Evolutionary conservation across 2,329 filamentous ascomycete species (phyloP), one percentile per base, ranked within the genome.

Genomic region (Gnomoniopsis smithogilvyi): DNA sequence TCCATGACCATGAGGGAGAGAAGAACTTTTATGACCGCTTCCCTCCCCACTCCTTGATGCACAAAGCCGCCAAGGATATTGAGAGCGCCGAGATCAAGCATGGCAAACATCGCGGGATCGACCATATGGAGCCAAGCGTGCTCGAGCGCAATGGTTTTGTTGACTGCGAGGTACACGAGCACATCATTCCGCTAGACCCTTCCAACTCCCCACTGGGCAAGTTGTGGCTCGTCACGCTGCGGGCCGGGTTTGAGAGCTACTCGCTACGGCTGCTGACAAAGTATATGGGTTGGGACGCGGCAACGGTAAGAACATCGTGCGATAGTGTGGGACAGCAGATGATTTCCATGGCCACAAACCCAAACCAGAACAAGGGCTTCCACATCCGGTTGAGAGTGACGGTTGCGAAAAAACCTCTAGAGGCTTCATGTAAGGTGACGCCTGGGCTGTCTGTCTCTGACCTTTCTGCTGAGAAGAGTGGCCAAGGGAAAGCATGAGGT

Each of bases 181-280:
- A 80, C 62, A 72, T 74, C 15, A 76, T 84, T 36, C 80, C 79
- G 4, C 73, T 84, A 33, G 74, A 73, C 8, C 73, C 69, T 24
- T 69, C 71, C 43, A 76, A 78, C 54, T 76, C 78, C 52, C 75
- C 74, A 8, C 77, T 78, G 3, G 80, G 80, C 45, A 81, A 81
- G 62, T 76, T 83, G 51, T 84, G 80, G 80, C 72, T 84, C 34
- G 76, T 83, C 24, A 74, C 76, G 2, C 75, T 79, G 59, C 70
- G 84, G 34, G 80, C 83, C 57, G 76, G 76, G 3, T 66, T 83
- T 33, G 82, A 84, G 67, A 75, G 80, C 12, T 67, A 71, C 34
- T 76, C 72, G 45, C 67, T 85, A 62, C 75, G 83, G 36, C 72
- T 80, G 12, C 72, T 85, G 58, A 85, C 81, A 1, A 77, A 76